A percentile compares a stretch with the other conserved stretches of the same genome.
These are phyloP conservation scores for Aegilops tauschii DNA, from an alignment of 176 grass and related monocot species.

Conservation along the genomic window DNA sequence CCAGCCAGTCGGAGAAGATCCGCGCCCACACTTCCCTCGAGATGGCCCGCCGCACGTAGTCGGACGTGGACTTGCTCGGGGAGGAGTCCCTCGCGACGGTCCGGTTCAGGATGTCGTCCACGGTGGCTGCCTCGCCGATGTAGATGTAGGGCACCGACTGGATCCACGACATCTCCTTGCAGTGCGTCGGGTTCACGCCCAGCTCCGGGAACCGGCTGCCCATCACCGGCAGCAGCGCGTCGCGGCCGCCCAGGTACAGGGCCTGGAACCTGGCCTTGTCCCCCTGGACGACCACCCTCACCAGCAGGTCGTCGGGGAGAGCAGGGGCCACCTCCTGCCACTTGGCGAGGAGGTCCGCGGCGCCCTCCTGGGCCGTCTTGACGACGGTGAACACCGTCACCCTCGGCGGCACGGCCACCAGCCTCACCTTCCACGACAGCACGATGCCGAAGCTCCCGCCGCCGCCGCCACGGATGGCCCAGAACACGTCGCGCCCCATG, in stretches of 20 bases:
- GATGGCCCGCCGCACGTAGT: neutral
- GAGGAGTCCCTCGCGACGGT: neutral
- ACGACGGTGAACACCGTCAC: neutral
- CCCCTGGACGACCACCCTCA: neutral
- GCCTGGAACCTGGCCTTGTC: neutral
- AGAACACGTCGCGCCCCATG: slow-evolving; percentile 27
- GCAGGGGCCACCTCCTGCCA: neutral
- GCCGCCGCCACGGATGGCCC: slow-evolving; percentile 34
- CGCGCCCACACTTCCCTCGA: neutral
- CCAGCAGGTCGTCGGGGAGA: neutral
- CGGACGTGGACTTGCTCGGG: neutral
- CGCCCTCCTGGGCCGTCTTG: neutral
- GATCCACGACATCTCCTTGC: slow-evolving; percentile 3
- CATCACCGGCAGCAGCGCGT: slow-evolving; percentile 2
- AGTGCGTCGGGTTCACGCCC: neutral
- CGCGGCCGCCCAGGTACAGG: neutral
- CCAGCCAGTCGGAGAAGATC: neutral
- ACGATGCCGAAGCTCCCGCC: slow-evolving; percentile 39
- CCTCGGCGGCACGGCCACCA: neutral
- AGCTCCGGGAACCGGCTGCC: neutral
- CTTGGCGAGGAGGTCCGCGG: neutral
- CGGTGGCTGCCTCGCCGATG: neutral
- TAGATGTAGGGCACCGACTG: neutral
- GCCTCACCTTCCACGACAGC: slow-evolving; percentile 27
- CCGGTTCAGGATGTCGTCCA: neutral